Conservation (phyloP, 352 stramenopile species). For the Globisporangium nunn region DNA sequence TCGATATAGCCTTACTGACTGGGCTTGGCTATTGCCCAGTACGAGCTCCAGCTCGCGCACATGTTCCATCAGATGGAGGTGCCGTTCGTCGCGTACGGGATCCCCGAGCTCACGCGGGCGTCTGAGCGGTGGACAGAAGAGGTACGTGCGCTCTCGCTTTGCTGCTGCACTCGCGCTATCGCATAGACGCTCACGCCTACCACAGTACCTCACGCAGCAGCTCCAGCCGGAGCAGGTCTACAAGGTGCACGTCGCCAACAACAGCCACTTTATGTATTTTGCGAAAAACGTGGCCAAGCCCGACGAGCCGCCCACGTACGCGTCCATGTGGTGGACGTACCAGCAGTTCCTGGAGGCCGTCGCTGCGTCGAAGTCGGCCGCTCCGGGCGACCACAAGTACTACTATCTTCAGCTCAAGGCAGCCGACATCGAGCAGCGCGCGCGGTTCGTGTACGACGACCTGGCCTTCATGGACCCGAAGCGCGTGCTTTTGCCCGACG, state of each 20-base stretch:
- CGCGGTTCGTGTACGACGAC: slow-evolving; percentile 78
- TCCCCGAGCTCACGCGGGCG: slow-evolving; percentile 77
- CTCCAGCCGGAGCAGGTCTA: slow-evolving; percentile 30
- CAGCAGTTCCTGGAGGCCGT: slow-evolving; percentile 39
- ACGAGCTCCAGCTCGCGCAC: slow-evolving; percentile 81
- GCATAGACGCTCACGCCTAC: neutral
- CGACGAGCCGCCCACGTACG: slow-evolving; percentile 34
- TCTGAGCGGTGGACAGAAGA: slow-evolving; percentile 82
- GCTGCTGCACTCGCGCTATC: neutral
- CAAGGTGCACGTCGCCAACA: slow-evolving; percentile 67
- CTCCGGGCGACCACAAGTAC: slow-evolving; percentile 19
- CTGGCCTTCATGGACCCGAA: slow-evolving; percentile 90
- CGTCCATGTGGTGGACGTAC: slow-evolving; percentile 53
- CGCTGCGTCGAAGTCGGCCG: slow-evolving; percentile 14
- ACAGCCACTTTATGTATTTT: slow-evolving; percentile 96
- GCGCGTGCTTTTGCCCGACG: slow-evolving; percentile 26
- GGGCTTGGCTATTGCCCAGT: slow-evolving; percentile 15
- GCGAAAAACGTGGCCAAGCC: slow-evolving; percentile 28
- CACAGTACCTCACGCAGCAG: slow-evolving; percentile 45
- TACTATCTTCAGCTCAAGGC: slow-evolving; percentile 62
- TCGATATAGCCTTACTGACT: neutral
- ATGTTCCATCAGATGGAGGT: slow-evolving; percentile 89
- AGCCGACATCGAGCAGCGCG: slow-evolving; percentile 25
- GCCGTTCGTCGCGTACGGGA: slow-evolving; percentile 90
- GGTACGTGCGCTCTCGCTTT: slow-evolving; percentile 3